Conservation (phyloP, 306 rosid species). For the Argentina anserina region DNA sequence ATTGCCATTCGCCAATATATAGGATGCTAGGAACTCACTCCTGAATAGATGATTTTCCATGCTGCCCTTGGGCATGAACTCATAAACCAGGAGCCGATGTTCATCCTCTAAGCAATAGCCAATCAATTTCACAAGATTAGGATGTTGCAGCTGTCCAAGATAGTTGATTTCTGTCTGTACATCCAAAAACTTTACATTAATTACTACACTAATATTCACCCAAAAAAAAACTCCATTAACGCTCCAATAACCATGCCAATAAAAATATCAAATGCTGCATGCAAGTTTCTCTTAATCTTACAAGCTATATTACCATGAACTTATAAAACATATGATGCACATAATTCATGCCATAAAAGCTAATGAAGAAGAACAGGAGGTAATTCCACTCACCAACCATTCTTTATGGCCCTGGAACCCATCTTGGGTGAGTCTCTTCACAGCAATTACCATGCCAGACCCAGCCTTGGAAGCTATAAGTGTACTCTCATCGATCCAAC, state of each 20-base stretch:
- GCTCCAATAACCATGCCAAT: constrained; percentile 9
- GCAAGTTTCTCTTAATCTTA: neutral
- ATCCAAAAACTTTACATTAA: constrained; percentile 20
- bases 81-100: constrained; percentile 84
- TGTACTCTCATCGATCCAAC: constrained; percentile 82
- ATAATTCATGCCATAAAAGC: neutral
- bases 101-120: constrained; percentile 94
- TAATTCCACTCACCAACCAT: constrained; percentile 69
- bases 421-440: constrained; percentile 84
- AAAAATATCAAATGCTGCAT: neutral
- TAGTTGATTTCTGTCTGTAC: constrained; percentile 88
- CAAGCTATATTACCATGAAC: neutral
- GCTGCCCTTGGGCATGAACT: constrained; percentile 96
- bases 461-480: constrained; percentile 76
- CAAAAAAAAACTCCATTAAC: constrained; percentile 21
- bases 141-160: constrained; percentile 86
- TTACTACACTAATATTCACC: constrained; percentile 19
- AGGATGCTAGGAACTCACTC: constrained; percentile 50
- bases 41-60: constrained; percentile 92
- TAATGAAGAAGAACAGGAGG: neutral
- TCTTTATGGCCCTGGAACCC: constrained; percentile 94
- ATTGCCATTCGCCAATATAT: neutral
- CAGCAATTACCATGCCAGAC: constrained; percentile 75
- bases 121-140: constrained; percentile 86
- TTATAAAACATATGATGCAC: neutral